These are phyloP conservation scores for Scleromitrula shiraiana DNA, from an alignment of 2,329 filamentous ascomycete species.

Conservation along the genomic window DNA sequence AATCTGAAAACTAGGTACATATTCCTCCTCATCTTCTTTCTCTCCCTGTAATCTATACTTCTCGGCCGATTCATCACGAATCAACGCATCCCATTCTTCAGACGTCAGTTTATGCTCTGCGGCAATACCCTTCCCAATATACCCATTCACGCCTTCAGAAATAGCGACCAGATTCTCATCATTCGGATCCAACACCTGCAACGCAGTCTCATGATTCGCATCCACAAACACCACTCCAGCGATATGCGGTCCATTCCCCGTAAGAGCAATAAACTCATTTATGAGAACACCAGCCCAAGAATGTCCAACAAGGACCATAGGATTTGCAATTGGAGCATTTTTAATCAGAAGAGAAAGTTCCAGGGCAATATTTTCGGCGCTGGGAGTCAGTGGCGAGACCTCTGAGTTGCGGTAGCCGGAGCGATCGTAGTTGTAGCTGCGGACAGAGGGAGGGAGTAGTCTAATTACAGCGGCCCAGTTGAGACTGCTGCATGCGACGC, in stretches of 20 bases:
- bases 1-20: slow-evolving; percentile 23
- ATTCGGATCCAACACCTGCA: slow-evolving; percentile 11
- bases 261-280: slow-evolving; percentile 13
- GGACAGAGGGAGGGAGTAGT: slow-evolving; percentile 5
- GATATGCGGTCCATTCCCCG: slow-evolving; percentile 4
- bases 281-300: slow-evolving; percentile 16
- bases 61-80: slow-evolving; percentile 11
- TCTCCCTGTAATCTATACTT: slow-evolving; percentile 9
- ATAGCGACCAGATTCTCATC: slow-evolving; percentile 8
- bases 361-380: slow-evolving; percentile 15
- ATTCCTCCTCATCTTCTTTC: slow-evolving; percentile 9
- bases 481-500: slow-evolving; percentile 1
- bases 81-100: slow-evolving; percentile 13
- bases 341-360: slow-evolving; percentile 15
- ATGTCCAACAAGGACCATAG: slow-evolving; percentile 16
- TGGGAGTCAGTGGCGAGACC: slow-evolving; percentile 11
- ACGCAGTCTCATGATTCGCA: slow-evolving; percentile 16
- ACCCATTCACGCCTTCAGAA: slow-evolving; percentile 3
- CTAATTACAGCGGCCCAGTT: slow-evolving; percentile 14
- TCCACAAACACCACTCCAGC: slow-evolving; percentile 20
- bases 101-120: slow-evolving; percentile 12
- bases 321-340: slow-evolving; percentile 8
- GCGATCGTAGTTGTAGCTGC: slow-evolving; percentile 17
- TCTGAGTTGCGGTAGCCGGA: slow-evolving; percentile 14
- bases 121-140: background rate